A percentile compares a stretch with the other conserved stretches of the same genome.
Evolutionary conservation across 306 rosid species (phyloP).

Genomic region (Glycyrrhiza uralensis): DNA sequence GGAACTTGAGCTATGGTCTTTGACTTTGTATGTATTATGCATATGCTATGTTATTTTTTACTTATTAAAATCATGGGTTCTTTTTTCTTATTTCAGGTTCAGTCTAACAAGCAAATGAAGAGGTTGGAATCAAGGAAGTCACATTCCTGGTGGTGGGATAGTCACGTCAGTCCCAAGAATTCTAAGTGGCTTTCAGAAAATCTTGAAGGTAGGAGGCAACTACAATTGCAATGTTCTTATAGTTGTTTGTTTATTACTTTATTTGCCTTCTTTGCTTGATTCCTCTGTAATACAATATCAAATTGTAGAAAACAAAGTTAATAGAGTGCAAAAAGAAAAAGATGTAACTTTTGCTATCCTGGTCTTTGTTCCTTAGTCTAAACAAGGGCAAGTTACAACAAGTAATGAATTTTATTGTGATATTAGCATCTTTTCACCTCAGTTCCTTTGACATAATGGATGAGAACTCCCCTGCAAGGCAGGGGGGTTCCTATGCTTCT

Average conservation of each 20-base stretch:
- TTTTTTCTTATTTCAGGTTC: slow-evolving; percentile 40
- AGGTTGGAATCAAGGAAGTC: slow-evolving; percentile 69
- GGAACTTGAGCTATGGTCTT: background rate
- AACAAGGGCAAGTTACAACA: slow-evolving; percentile 31
- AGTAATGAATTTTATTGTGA: slow-evolving; percentile 11
- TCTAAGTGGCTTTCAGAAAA: slow-evolving; percentile 88
- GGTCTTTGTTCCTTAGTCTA: slow-evolving; percentile 16
- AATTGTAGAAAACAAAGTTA: background rate
- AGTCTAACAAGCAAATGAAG: slow-evolving; percentile 44
- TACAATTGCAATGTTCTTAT: background rate
- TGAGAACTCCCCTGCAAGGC: slow-evolving; percentile 2
- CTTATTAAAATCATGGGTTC: background rate
- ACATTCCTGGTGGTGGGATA: slow-evolving; percentile 98
- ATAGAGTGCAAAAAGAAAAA: background rate
- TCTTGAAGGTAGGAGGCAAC: slow-evolving; percentile 61
- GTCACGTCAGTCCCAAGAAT: slow-evolving; percentile 72
- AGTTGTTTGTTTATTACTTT: background rate
- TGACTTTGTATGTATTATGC: background rate
- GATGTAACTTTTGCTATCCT: background rate
- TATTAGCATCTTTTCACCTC: slow-evolving; percentile 24
- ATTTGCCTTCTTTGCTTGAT: background rate
- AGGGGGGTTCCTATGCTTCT: slow-evolving; percentile 12
- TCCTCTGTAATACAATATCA: background rate
- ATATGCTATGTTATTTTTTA: background rate
- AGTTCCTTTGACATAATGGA: slow-evolving; percentile 5